Conservation (phyloP, 2,329 filamentous ascomycete species). For the Penicillium freii region DNA sequence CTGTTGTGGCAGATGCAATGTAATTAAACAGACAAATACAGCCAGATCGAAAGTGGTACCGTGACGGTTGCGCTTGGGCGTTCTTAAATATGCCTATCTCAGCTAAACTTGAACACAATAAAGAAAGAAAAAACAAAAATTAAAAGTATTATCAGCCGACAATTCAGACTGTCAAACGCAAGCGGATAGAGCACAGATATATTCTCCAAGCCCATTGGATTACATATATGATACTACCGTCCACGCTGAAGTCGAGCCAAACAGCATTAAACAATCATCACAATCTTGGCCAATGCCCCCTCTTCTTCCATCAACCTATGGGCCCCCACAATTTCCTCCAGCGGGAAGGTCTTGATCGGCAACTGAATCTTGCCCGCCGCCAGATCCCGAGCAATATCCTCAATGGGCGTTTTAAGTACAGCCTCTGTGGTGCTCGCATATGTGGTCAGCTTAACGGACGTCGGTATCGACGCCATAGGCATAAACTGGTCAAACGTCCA, state of each 20-base stretch:
- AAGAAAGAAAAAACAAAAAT: no score
- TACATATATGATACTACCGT: no score
- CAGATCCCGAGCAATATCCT: neutral
- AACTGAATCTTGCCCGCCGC: neutral
- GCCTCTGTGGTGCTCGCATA: neutral
- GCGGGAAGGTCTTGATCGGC: neutral
- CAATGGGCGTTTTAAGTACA: neutral
- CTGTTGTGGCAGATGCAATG: no score
- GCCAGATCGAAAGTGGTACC: no score
- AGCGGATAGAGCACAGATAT: no score
- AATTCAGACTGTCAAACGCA: no score
- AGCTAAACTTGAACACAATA: no score
- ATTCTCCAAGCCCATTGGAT: no score
- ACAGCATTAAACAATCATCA: neutral
- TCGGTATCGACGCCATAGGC: neutral
- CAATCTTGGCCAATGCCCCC: neutral
- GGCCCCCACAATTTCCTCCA: neutral
- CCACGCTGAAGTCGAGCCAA: neutral
- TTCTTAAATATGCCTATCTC: no score
- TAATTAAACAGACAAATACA: no score
- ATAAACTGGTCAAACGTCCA: neutral
- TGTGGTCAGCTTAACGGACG: neutral
- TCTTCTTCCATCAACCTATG: neutral
- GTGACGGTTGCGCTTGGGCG: no score
- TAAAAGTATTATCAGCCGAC: no score